Conservation (phyloP, 78 protist genomes). For the Dictyostelium purpureum region DNA sequence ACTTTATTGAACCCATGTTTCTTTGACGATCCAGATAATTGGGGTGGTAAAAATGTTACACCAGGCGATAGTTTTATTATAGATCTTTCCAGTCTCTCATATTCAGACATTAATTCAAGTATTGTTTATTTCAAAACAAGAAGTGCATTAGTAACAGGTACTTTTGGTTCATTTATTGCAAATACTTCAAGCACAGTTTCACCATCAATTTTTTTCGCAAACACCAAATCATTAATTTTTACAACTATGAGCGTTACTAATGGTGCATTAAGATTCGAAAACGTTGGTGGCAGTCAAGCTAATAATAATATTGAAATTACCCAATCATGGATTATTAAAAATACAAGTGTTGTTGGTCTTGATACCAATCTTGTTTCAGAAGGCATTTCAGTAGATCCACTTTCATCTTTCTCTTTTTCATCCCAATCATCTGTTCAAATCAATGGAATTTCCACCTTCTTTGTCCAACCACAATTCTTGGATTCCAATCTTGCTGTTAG, state of each 20-base stretch:
- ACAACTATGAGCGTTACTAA: neutral
- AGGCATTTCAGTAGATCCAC: neutral
- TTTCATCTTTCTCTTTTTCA: neutral
- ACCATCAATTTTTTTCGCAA: too few species aligned
- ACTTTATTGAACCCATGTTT: neutral
- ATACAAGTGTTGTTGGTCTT: neutral
- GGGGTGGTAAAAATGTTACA: neutral
- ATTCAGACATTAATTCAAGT: neutral
- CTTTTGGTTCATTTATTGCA: too few species aligned
- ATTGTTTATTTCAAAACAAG: neutral
- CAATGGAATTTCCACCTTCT: neutral
- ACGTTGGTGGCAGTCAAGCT: neutral
- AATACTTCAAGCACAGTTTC: neutral
- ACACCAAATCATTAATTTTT: neutral
- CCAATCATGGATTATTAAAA: neutral
- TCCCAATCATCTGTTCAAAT: neutral
- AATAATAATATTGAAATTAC: neutral
- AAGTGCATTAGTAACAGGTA: too few species aligned
- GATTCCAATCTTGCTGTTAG: neutral
- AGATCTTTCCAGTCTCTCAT: neutral
- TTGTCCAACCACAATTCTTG: neutral
- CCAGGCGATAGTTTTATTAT: neutral
- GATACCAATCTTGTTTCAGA: neutral
- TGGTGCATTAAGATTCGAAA: neutral
- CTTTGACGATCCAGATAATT: neutral